These are phyloP conservation scores for Cryptomeria japonica DNA, from an alignment of 75 land plant genomes.

Conservation along the genomic window DNA sequence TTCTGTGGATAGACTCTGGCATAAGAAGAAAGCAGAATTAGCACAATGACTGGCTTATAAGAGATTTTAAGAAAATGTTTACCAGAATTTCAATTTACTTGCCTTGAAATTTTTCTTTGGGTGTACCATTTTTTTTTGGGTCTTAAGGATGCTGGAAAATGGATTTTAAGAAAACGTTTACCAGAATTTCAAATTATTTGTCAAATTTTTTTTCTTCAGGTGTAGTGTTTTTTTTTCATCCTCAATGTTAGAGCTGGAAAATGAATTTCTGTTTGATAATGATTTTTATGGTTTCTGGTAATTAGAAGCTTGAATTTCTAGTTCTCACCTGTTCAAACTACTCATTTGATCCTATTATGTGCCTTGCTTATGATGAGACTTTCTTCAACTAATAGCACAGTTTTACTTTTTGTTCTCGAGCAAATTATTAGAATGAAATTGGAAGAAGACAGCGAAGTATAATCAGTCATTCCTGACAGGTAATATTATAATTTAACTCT, in stretches of 20 bases:
- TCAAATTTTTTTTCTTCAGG: background rate
- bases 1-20: background rate
- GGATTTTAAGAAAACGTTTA: background rate
- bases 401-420: too few relatives aligned
- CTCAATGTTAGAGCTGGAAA: too few relatives aligned
- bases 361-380: too few relatives aligned
- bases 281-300: background rate
- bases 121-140: too few relatives aligned
- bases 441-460: too few relatives aligned
- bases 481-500: too few relatives aligned
- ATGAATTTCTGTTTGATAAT: background rate
- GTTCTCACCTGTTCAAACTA: background rate
- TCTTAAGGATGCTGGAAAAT: too few relatives aligned
- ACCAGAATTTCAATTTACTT: background rate
- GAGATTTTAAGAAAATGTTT: background rate
- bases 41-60: background rate
- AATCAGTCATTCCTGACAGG: too few relatives aligned
- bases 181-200: background rate
- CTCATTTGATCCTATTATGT: background rate
- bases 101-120: background rate
- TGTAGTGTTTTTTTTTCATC: background rate
- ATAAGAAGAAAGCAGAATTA: background rate
- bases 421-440: too few relatives aligned
- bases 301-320: background rate
- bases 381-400: too few relatives aligned